Base-by-base conservation (phyloP, 2,329 filamentous ascomycete genomes). In the Hymenoscyphus fraxineus region DNA sequence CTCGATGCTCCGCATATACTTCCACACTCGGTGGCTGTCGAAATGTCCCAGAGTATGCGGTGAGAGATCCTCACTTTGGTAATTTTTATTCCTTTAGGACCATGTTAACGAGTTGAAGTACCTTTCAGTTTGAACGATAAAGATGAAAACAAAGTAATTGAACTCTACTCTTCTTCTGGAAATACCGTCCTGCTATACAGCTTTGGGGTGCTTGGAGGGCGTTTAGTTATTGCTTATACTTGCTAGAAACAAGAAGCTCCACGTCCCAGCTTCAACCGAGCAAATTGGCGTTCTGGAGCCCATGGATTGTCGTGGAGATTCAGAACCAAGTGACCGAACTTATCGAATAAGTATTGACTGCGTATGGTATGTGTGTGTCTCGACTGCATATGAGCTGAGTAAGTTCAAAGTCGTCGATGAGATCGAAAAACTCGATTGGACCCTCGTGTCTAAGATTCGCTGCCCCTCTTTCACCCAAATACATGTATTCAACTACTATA, bases 361-460 rank as follows among this genome's bases (percentile, higher is more conserved):
- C 19, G 22, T 22, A 10, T 16, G 44, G 10, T 22, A 16, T 12
- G 22, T 27, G 44, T n/a, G n/a, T n/a, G n/a, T n/a, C n/a, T 9
- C 44, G 44, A 51, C 44, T 51, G 44, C 44, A 51, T 51, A 51
- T 51, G n/a, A 51, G 44, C 44, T 51, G 44, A 51, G 15, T 10
- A 51, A 12, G n/a, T 22, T 51, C n/a, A 22, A 3, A 19, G 22
- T 51, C 44, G 22, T 51, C 44, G 15, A 51, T 22, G 44, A 12
- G 19, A 22, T 19, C 44, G n/a, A 10, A 6, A 3, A 47, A 19
- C 6, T 47, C 44, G 9, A 47, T 19, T 51, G 44, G 44, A 51
- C 22, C 44, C 22, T 51, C n/a, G 22, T 27, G 27, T 51, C 1
- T 51, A 10, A 51, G 4, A 27, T n/a, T 13, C 7, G 19, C 44